Evolutionary conservation across 1,139 yeast species (phyloP).

Genomic region (Suhomyces panamericanus): DNA sequence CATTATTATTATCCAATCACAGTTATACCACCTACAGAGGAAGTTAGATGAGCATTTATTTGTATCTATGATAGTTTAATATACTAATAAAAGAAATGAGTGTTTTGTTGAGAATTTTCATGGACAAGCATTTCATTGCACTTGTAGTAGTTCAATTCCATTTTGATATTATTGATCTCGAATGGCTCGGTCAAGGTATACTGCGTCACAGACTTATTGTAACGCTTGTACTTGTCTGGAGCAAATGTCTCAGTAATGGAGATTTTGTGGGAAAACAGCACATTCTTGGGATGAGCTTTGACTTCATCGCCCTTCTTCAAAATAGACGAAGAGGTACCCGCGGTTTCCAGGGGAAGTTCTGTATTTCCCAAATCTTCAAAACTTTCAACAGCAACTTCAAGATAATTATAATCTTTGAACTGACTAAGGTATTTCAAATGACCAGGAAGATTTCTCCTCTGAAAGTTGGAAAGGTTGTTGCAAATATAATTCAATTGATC

Average conservation of each 20-base stretch:
- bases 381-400: slow-evolving; percentile 35
- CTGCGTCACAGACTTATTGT: slow-evolving; percentile 54
- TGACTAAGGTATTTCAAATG: slow-evolving; percentile 43
- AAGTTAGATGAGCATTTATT: slow-evolving; percentile 35
- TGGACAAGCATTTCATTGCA: slow-evolving; percentile 59
- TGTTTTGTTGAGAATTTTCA: slow-evolving; percentile 49
- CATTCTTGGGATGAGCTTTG: slow-evolving; percentile 24
- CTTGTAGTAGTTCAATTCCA: slow-evolving; percentile 52
- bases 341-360: neutral
- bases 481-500: slow-evolving; percentile 34
- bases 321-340: slow-evolving; percentile 6
- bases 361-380: slow-evolving; percentile 27
- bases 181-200: slow-evolving; percentile 47
- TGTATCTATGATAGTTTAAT: neutral
- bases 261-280: slow-evolving; percentile 46
- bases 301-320: slow-evolving; percentile 8
- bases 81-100: slow-evolving; percentile 51
- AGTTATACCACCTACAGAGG: slow-evolving; percentile 92
- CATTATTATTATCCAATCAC: slow-evolving; percentile 75
- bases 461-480: slow-evolving; percentile 28
- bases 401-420: slow-evolving; percentile 36
- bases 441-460: slow-evolving; percentile 35
- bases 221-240: slow-evolving; percentile 49
- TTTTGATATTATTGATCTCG: slow-evolving; percentile 48
- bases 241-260: slow-evolving; percentile 50